Percentiles rank a stretch among this genome's conserved stretches.
Evolutionary conservation across 371 early-diverging fungal genomes (phyloP).

Genomic region (Circinella umbellata): DNA sequence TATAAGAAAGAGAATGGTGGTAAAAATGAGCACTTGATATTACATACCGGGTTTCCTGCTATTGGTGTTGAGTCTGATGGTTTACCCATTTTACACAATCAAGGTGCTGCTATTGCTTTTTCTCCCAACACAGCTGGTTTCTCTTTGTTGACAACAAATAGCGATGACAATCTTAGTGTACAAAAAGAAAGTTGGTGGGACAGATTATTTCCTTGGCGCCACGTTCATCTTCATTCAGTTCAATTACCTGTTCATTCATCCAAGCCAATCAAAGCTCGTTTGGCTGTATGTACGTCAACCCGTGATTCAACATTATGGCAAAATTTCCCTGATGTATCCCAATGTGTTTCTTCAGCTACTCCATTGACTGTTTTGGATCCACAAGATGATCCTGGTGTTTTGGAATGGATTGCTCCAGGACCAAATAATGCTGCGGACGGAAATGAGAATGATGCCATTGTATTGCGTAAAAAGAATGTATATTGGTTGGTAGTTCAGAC

Average conservation of each 20-base stretch:
- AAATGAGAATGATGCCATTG: slow-evolving; percentile 14
- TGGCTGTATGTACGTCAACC: slow-evolving; percentile 37
- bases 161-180: neutral
- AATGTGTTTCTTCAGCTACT: slow-evolving; percentile 21
- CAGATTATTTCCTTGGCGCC: slow-evolving; percentile 36
- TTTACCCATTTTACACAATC: slow-evolving; percentile 16
- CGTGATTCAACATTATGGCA: slow-evolving; percentile 21
- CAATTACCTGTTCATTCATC: slow-evolving; percentile 30
- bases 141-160: too few species aligned
- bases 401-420: slow-evolving; percentile 14
- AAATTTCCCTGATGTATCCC: slow-evolving; percentile 18
- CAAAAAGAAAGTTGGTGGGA: slow-evolving; percentile 48
- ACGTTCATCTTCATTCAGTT: slow-evolving; percentile 38
- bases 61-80: slow-evolving; percentile 17
- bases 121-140: slow-evolving; percentile 25
- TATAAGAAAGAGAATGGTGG: neutral
- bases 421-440: neutral
- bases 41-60: slow-evolving; percentile 46
- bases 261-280: slow-evolving; percentile 16
- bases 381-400: slow-evolving; percentile 10
- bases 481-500: slow-evolving; percentile 24
- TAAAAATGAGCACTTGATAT: slow-evolving; percentile 22
- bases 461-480: slow-evolving; percentile 22
- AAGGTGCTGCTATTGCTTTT: slow-evolving; percentile 41
- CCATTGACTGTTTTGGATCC: slow-evolving; percentile 1